These are phyloP conservation scores for Mycena filopes DNA, from an alignment of 768 basidiomycete genomes.

Conservation along the genomic window DNA sequence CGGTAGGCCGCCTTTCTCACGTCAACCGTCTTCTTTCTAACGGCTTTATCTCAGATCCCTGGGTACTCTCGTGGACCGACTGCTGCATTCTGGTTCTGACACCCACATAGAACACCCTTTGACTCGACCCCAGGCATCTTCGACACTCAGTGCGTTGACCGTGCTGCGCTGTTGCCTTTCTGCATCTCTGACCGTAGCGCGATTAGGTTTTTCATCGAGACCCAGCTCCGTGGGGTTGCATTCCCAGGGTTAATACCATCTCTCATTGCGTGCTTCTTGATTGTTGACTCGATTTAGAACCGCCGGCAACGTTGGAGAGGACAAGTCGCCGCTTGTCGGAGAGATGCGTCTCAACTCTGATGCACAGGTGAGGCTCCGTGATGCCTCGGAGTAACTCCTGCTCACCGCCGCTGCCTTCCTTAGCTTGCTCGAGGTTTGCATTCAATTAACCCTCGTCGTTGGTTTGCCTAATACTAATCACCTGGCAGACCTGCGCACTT, in stretches of 20 bases:
- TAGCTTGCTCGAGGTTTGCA: conserved; percentile 34
- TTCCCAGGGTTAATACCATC: conserved; percentile 37
- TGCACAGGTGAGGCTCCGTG: neutral
- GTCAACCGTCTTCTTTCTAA: no score
- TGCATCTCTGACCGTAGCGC: neutral
- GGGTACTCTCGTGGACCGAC: no score
- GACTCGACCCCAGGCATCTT: conserved; percentile 35
- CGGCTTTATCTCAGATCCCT: no score
- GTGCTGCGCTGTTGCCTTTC: neutral
- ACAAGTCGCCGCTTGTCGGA: conserved; percentile 24
- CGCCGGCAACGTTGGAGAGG: conserved; percentile 26
- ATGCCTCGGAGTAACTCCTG: neutral
- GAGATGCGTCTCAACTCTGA: conserved; percentile 32
- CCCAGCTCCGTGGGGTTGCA: conserved; percentile 28
- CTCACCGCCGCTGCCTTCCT: neutral
- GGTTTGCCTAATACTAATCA: conserved; percentile 38
- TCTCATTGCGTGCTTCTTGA: conserved; percentile 15
- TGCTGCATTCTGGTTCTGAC: no score
- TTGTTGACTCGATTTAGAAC: conserved; percentile 38
- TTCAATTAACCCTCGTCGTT: conserved; percentile 30
- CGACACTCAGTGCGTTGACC: conserved; percentile 32
- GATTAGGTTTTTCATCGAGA: conserved; percentile 35
- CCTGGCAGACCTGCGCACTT: conserved; percentile 43
- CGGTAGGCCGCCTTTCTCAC: no score
- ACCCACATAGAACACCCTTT: conserved; percentile 27